These are phyloP conservation scores for Helotiales sp. DNA, from an alignment of 2,329 filamentous ascomycete genomes.

Conservation along the genomic window DNA sequence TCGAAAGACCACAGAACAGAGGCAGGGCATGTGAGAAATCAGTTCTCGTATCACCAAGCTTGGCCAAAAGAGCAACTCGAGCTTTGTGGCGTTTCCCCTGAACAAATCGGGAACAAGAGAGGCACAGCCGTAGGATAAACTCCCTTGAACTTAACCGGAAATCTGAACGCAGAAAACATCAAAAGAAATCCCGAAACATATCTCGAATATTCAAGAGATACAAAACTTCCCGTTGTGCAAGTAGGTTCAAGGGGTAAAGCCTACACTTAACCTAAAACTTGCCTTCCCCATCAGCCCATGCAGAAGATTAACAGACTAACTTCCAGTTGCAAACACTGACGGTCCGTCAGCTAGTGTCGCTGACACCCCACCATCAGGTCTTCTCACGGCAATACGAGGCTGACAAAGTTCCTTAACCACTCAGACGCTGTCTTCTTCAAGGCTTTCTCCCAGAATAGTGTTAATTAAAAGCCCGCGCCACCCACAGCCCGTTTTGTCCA, in stretches of 20 bases:
- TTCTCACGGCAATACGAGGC: neutral
- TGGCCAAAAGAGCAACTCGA: neutral
- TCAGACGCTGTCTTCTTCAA: neutral
- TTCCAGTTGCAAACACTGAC: neutral
- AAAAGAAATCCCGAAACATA: neutral
- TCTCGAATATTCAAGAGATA: neutral
- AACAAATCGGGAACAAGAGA: neutral
- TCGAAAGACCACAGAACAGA: neutral
- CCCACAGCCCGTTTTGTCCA: conserved; percentile 5
- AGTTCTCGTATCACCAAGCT: neutral
- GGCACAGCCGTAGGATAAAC: conserved; percentile 1
- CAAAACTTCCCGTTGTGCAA: neutral
- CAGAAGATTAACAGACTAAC: neutral
- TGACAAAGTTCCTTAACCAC: conserved; percentile 2
- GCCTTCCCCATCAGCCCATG: neutral
- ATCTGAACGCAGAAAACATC: neutral
- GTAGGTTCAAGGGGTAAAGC: neutral
- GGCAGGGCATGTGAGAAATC: neutral
- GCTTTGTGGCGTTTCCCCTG: neutral
- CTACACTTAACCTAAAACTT: neutral
- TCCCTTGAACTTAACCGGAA: neutral
- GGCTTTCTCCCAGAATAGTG: neutral
- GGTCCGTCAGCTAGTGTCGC: neutral
- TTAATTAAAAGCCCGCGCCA: neutral
- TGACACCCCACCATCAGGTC: conserved; percentile 3